These are phyloP conservation scores for Colletotrichum somersetense DNA, from an alignment of 2,329 filamentous ascomycete species.

Conservation along the genomic window DNA sequence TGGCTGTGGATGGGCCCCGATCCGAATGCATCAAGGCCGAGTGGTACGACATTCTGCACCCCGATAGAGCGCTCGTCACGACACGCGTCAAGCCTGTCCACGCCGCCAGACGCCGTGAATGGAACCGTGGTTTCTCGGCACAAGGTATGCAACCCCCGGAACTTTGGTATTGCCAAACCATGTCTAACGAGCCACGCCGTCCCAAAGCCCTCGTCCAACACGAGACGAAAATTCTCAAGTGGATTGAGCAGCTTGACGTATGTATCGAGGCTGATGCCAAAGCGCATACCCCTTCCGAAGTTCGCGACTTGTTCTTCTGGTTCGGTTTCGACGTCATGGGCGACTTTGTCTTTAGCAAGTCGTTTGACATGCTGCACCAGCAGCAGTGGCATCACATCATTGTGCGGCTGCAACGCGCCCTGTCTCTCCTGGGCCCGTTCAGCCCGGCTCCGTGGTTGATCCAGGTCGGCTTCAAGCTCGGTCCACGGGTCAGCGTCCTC, in stretches of 20 bases:
- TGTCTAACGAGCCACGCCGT: conserved; percentile 25
- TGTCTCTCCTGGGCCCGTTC: conserved; percentile 48
- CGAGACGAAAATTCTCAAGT: conserved; percentile 41
- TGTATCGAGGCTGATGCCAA: conserved; percentile 42
- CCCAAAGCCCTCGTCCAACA: conserved; percentile 41
- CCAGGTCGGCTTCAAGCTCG: conserved; percentile 44
- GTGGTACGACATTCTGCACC: conserved; percentile 47
- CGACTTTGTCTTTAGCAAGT: conserved; percentile 52
- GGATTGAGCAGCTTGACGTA: conserved; percentile 42
- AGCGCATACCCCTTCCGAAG: conserved; percentile 32
- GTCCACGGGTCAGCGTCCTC: conserved; percentile 39
- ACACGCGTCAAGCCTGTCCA: conserved; percentile 44
- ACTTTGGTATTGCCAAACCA: conserved; percentile 15
- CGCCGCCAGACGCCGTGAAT: conserved; percentile 43
- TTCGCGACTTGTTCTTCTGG: conserved; percentile 47
- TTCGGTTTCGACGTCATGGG: conserved; percentile 53
- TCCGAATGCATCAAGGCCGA: conserved; percentile 46
- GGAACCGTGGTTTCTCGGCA: conserved; percentile 44
- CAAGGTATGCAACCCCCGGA: conserved; percentile 40
- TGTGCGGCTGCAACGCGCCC: conserved; percentile 45
- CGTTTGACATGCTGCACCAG: conserved; percentile 51
- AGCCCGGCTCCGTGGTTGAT: conserved; percentile 47
- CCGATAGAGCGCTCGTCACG: conserved; percentile 42
- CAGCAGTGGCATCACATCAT: conserved; percentile 48
- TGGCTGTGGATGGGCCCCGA: conserved; percentile 45